Evolutionary conservation across 208 protist genomes (phyloP).

Genomic region (Leishmania aethiopica): DNA sequence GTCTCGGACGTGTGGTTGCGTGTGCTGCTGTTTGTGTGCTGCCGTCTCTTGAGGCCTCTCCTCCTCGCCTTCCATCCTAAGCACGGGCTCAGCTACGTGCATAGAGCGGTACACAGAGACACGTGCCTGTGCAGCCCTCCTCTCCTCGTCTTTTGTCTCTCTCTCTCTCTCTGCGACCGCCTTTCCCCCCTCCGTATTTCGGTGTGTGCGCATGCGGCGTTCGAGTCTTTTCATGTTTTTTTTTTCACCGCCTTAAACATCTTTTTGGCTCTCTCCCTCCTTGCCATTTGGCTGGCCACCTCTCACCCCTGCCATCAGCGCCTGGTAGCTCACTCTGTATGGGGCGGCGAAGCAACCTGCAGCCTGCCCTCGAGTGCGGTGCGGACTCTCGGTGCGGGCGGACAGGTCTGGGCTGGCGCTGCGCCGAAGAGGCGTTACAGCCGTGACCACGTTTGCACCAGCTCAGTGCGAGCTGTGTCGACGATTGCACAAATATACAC

Average conservation of each 20-base stretch:
- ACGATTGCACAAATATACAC: not conserved
- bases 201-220: not conserved
- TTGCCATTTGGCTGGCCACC: not conserved
- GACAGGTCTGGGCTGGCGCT: not conserved
- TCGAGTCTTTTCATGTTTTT: not conserved
- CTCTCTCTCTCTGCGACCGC: not conserved
- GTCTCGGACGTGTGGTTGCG: not conserved
- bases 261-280: not conserved
- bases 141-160: not conserved
- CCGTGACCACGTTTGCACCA: not conserved
- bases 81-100: not conserved
- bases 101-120: not conserved
- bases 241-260: not conserved
- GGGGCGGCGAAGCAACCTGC: not conserved
- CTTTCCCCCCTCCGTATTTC: not conserved
- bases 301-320: not conserved
- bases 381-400: not conserved
- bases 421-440: not conserved
- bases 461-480: not conserved
- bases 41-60: not conserved
- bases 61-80: not conserved
- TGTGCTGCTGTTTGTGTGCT: not conserved
- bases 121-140: not conserved
- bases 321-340: no score
- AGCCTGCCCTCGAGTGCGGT: not conserved